A percentile compares a stretch with the other conserved stretches of the same genome.
Conservation (phyloP, 768 basidiomycete genomes). For the Dentipellis fragilis region DNA sequence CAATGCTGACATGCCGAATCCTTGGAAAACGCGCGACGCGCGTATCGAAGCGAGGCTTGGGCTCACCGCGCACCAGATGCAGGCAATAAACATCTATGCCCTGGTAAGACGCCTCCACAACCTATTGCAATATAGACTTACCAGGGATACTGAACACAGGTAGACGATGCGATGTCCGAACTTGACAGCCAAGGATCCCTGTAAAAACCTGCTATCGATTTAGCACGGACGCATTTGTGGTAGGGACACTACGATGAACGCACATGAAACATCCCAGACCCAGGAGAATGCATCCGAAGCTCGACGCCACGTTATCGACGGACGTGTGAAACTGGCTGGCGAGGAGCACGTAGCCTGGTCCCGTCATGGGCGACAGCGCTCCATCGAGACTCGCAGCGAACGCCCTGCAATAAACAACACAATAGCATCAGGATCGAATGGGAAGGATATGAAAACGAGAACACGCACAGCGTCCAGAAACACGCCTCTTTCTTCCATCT, state of each 20-base stretch:
- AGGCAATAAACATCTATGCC: constrained; percentile 31
- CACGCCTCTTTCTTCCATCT: constrained; percentile 36
- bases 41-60: constrained; percentile 31
- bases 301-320: constrained; percentile 33
- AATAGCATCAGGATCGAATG: no score
- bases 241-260: background rate
- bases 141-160: constrained; percentile 28
- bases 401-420: constrained; percentile 17
- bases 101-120: background rate
- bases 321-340: constrained; percentile 30
- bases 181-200: constrained; percentile 31
- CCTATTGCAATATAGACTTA: constrained; percentile 8
- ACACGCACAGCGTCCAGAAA: constrained; percentile 32
- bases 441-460: background rate
- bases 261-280: constrained; percentile 35
- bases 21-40: constrained; percentile 35
- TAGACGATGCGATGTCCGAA: constrained; percentile 38
- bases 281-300: constrained; percentile 30
- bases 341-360: constrained; percentile 32
- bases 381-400: constrained; percentile 33
- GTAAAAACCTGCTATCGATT: constrained; percentile 22
- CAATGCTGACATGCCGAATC: constrained; percentile 34
- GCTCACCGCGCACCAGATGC: constrained; percentile 35
- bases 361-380: constrained; percentile 32
- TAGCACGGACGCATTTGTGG: background rate